Percentiles rank a stretch among this genome's conserved stretches.
Conservation (phyloP, 176 grass and related monocot species). For the Carex littledalei region DNA sequence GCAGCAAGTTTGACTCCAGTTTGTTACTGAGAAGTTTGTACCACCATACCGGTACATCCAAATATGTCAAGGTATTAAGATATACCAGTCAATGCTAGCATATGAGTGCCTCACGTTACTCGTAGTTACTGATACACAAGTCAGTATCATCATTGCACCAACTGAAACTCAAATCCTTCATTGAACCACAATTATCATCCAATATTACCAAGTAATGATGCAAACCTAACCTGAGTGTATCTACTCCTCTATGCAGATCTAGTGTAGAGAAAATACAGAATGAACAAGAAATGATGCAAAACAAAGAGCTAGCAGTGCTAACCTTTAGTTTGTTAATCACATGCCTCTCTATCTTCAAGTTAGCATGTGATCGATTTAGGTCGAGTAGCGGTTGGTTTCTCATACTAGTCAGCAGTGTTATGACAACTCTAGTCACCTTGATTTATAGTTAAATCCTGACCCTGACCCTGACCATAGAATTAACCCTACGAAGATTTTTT, state of each 20-base stretch:
- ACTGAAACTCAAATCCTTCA: neutral
- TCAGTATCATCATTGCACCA: neutral
- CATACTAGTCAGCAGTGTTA: constrained; percentile 47
- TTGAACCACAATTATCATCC: neutral
- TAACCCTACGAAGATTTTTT: neutral
- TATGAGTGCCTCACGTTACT: neutral
- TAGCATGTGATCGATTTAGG: constrained; percentile 44
- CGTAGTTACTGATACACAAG: neutral
- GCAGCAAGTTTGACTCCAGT: neutral
- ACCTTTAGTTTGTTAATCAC: constrained; percentile 59
- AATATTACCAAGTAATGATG: neutral
- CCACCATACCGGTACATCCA: neutral
- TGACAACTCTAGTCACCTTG: constrained; percentile 50
- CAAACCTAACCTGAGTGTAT: neutral
- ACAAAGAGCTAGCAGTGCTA: constrained; percentile 58
- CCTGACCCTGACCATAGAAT: neutral
- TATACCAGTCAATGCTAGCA: neutral
- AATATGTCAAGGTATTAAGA: neutral
- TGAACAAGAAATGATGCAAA: constrained; percentile 60
- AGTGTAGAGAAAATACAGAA: constrained; percentile 46
- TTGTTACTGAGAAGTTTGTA: neutral
- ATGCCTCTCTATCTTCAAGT: constrained; percentile 58
- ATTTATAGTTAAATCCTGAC: constrained; percentile 32
- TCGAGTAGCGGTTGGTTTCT: constrained; percentile 51
- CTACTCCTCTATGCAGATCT: constrained; percentile 39